These are phyloP conservation scores for Phytophthora brassicae DNA, from an alignment of 352 stramenopile genomes.

Conservation along the genomic window DNA sequence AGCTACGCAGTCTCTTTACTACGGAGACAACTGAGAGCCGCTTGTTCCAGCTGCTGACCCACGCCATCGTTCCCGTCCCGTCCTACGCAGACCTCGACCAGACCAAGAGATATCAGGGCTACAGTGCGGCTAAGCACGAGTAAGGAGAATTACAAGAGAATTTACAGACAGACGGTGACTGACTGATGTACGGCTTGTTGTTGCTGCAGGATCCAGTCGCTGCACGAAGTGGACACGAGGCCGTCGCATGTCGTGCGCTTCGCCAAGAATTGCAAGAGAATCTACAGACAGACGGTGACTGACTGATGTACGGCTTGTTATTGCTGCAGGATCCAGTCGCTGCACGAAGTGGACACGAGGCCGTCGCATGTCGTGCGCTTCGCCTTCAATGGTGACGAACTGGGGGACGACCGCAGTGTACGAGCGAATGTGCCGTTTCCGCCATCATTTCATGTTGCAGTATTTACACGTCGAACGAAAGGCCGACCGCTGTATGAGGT, in stretches of 20 bases:
- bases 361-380: conserved; percentile 43
- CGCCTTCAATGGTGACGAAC: conserved; percentile 46
- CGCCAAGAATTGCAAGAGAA: too few species aligned
- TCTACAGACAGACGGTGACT: too few species aligned
- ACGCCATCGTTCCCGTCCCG: conserved; percentile 63
- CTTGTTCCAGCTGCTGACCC: conserved; percentile 69
- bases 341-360: conserved; percentile 30
- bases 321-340: conserved; percentile 26
- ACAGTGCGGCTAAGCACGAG: conserved; percentile 45
- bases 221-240: conserved; percentile 30
- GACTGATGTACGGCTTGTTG: conserved; percentile 1
- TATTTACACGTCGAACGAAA: conserved; percentile 38
- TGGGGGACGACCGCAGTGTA: conserved; percentile 73
- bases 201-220: conserved; percentile 26
- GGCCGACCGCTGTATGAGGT: conserved; percentile 40
- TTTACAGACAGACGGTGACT: too few species aligned
- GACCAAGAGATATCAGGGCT: conserved; percentile 35
- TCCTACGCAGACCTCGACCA: conserved; percentile 66
- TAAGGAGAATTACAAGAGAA: too few species aligned
- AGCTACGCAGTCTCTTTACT: conserved; percentile 40
- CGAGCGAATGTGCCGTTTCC: conserved; percentile 75
- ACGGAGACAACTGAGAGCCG: conserved; percentile 49
- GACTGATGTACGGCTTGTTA: not conserved
- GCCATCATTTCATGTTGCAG: conserved; percentile 49
- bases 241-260: conserved; percentile 43